These are phyloP conservation scores for Monsonia emarginata DNA, from an alignment of 441 rosid genomes.

Conservation along the genomic window DNA sequence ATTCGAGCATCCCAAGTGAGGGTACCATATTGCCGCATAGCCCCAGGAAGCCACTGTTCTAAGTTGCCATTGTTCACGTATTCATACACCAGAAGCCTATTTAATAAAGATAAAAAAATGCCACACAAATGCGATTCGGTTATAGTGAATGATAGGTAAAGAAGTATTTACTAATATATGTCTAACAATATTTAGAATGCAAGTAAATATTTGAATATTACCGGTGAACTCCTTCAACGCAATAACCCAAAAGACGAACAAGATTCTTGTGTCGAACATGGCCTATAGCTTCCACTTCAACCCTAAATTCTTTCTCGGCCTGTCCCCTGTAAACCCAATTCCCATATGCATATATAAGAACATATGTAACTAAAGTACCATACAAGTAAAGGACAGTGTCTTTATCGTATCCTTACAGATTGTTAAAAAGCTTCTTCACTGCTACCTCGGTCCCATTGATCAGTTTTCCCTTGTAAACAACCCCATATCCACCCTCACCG, in stretches of 20 bases:
- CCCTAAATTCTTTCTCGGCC: conserved; percentile 90
- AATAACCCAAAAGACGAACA: conserved; percentile 91
- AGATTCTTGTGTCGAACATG: conserved; percentile 95
- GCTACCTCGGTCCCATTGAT: conserved; percentile 76
- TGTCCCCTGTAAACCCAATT: conserved; percentile 51
- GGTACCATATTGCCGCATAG: conserved; percentile 75
- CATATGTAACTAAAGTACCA: not conserved
- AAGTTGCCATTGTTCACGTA: conserved; percentile 87
- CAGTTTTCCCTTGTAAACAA: conserved; percentile 71
- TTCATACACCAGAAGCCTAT: conserved; percentile 85
- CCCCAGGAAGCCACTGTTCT: conserved; percentile 98
- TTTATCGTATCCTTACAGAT: conserved; percentile 41
- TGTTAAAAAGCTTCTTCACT: conserved; percentile 77
- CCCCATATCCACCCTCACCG: conserved; percentile 96
- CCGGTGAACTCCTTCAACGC: conserved; percentile 95
- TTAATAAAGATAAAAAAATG: not conserved
- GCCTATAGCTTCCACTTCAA: conserved; percentile 92
- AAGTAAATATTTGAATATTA: conserved; percentile 11
- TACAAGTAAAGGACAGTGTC: conserved; percentile 6
- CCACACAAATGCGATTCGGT: too few relatives aligned
- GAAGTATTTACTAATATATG: too few relatives aligned
- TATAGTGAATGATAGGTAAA: too few relatives aligned
- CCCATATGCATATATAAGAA: not conserved
- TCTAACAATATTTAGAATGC: too few relatives aligned
- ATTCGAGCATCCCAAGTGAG: conserved; percentile 95